These are phyloP conservation scores for Megacollybia platyphylla DNA, from an alignment of 1,284 basidiomycete genomes.

Conservation along the genomic window DNA sequence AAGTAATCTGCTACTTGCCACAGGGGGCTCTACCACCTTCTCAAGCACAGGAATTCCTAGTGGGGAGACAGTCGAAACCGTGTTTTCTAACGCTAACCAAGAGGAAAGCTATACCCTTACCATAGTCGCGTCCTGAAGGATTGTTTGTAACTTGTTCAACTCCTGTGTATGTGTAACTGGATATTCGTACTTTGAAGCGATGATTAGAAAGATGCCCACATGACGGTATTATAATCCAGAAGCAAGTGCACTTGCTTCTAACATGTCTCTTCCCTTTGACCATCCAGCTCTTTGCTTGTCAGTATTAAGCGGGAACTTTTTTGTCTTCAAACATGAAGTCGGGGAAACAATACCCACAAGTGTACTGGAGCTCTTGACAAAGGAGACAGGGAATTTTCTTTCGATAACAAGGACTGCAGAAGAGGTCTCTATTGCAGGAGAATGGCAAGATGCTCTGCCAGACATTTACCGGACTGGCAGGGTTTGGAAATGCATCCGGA, in stretches of 20 bases:
- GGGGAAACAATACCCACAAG: constrained; percentile 10
- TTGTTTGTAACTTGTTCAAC: neutral
- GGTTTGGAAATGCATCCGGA: constrained; percentile 47
- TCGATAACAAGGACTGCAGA: constrained; percentile 47
- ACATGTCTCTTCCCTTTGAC: constrained; percentile 36
- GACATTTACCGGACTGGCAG: constrained; percentile 21
- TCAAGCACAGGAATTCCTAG: constrained; percentile 40
- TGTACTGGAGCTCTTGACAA: constrained; percentile 14
- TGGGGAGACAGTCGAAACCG: constrained; percentile 33
- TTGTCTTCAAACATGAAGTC: constrained; percentile 35
- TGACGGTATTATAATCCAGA: no score
- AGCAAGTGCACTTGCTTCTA: neutral
- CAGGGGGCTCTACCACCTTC: constrained; percentile 36
- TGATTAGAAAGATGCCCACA: no score
- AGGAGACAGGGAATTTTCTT: constrained; percentile 24
- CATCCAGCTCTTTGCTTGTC: constrained; percentile 36
- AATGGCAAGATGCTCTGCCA: constrained; percentile 22
- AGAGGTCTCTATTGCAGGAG: constrained; percentile 49
- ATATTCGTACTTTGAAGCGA: neutral
- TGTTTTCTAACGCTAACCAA: constrained; percentile 35
- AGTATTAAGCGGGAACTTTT: constrained; percentile 41
- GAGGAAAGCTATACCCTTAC: constrained; percentile 29
- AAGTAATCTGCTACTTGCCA: constrained; percentile 32
- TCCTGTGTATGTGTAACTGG: neutral
- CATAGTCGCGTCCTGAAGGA: constrained; percentile 14